phyloP scores from a whole-genome alignment of 345 rosid genomes.

The Lepidium aucheri region DNA sequence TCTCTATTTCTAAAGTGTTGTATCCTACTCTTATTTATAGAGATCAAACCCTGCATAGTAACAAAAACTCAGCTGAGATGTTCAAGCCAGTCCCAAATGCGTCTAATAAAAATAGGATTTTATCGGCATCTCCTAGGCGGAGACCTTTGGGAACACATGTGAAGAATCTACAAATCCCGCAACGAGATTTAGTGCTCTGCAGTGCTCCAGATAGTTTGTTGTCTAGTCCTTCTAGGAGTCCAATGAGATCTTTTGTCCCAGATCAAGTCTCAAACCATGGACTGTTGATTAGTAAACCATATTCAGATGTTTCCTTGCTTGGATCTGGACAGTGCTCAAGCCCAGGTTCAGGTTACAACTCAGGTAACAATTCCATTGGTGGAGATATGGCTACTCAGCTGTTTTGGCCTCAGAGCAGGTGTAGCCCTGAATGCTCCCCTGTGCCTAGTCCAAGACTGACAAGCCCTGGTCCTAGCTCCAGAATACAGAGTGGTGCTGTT shows the following conservation, averaged over 20 bases:
- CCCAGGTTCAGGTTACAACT: slow-evolving; percentile 94
- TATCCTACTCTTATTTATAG: slow-evolving; percentile 35
- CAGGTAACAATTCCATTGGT: slow-evolving; percentile 92
- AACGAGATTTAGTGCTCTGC: slow-evolving; percentile 42
- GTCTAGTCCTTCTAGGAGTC: slow-evolving; percentile 99
- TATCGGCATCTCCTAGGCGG: slow-evolving; percentile 56
- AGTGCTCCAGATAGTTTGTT: slow-evolving; percentile 93
- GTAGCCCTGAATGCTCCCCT: slow-evolving; percentile 97
- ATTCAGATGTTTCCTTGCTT: slow-evolving; percentile 58
- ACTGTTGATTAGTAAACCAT: slow-evolving; percentile 63
- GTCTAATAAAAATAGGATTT: slow-evolving; percentile 35
- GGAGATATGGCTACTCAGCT: slow-evolving; percentile 84
- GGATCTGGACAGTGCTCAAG: slow-evolving; percentile 99
- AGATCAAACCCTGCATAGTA: slow-evolving; percentile 41
- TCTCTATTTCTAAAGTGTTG: slow-evolving; percentile 6
- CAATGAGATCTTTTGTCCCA: slow-evolving; percentile 58
- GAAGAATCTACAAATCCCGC: slow-evolving; percentile 63
- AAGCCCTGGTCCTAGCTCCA: slow-evolving; percentile 95
- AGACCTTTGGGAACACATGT: slow-evolving; percentile 48
- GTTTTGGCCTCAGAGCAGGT: slow-evolving; percentile 90
- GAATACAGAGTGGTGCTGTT: slow-evolving; percentile 97
- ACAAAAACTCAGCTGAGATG: slow-evolving; percentile 47
- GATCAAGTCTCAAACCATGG: slow-evolving; percentile 68
- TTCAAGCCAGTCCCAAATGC: slow-evolving; percentile 47
- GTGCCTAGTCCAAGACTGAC: slow-evolving; percentile 93